Percentiles rank a stretch among this genome's conserved stretches.
Conservation (phyloP, 2,329 filamentous ascomycete genomes). For the Paecilomyces dactylethromorphus region DNA sequence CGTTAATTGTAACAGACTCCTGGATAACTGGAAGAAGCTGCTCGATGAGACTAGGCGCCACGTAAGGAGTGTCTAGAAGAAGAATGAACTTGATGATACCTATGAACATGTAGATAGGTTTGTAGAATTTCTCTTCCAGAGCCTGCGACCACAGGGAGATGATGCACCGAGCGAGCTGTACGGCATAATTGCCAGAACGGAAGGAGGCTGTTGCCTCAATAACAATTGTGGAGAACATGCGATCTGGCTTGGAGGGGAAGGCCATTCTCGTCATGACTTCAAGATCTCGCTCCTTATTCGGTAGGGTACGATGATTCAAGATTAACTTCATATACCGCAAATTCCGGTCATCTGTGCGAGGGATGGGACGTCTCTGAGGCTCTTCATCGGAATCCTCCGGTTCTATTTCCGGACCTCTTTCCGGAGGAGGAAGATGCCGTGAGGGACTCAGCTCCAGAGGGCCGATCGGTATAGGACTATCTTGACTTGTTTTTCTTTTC, state of each 20-base stretch:
- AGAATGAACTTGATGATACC: slow-evolving; percentile 35
- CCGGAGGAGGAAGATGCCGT: neutral
- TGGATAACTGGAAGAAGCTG: slow-evolving; percentile 35
- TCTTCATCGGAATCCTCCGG: slow-evolving; percentile 14
- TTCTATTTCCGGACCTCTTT: neutral
- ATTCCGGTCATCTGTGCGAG: slow-evolving; percentile 18
- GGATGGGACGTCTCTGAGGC: slow-evolving; percentile 19
- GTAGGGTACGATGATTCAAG: slow-evolving; percentile 48
- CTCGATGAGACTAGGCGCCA: slow-evolving; percentile 30
- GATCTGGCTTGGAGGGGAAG: slow-evolving; percentile 47
- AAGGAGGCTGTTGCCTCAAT: slow-evolving; percentile 44
- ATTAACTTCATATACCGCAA: slow-evolving; percentile 46
- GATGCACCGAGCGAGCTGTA: slow-evolving; percentile 45
- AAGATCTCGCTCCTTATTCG: slow-evolving; percentile 44
- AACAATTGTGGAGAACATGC: slow-evolving; percentile 48
- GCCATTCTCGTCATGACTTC: slow-evolving; percentile 47
- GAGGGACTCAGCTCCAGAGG: slow-evolving; percentile 35
- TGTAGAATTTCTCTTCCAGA: slow-evolving; percentile 47
- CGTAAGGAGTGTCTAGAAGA: slow-evolving; percentile 27
- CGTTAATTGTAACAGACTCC: slow-evolving; percentile 48
- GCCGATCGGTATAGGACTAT: slow-evolving; percentile 43
- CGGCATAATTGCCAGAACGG: slow-evolving; percentile 39
- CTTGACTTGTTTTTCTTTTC: slow-evolving; percentile 46
- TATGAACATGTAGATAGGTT: slow-evolving; percentile 36
- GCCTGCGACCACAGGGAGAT: slow-evolving; percentile 51